Conservation (phyloP, 352 stramenopile species). For the Globisporangium spiculum region DNA sequence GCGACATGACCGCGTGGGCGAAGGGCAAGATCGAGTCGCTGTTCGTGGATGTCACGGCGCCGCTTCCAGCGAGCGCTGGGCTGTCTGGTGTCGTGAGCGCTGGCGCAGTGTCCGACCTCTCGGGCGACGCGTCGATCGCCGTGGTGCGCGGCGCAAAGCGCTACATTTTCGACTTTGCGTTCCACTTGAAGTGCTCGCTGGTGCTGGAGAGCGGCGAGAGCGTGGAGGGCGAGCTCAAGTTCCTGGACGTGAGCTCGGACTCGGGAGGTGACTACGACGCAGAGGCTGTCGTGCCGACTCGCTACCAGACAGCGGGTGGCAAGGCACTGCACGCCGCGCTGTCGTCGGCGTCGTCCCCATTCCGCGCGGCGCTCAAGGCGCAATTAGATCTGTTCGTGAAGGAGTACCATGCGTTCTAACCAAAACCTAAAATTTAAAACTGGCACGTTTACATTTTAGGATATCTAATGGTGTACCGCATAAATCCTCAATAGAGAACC, state of each 20-base stretch:
- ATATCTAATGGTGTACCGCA: background rate
- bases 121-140: slow-evolving; percentile 91
- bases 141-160: slow-evolving; percentile 92
- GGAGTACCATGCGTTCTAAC: slow-evolving; percentile 74
- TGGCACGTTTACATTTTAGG: background rate
- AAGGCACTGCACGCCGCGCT: slow-evolving; percentile 71
- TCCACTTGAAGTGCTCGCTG: slow-evolving; percentile 49
- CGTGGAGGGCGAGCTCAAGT: slow-evolving; percentile 62
- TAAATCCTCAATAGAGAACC: background rate
- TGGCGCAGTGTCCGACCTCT: slow-evolving; percentile 74
- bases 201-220: slow-evolving; percentile 24
- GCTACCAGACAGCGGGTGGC: slow-evolving; percentile 64
- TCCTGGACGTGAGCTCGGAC: slow-evolving; percentile 83
- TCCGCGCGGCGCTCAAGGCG: slow-evolving; percentile 52
- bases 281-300: slow-evolving; percentile 59
- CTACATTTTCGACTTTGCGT: slow-evolving; percentile 88
- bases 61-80: slow-evolving; percentile 24
- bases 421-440: slow-evolving; percentile 12
- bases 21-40: slow-evolving; percentile 71
- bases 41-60: slow-evolving; percentile 37
- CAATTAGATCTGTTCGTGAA: slow-evolving; percentile 62
- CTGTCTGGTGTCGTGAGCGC: slow-evolving; percentile 50
- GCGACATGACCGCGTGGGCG: slow-evolving; percentile 88
- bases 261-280: slow-evolving; percentile 67
- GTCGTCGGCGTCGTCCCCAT: slow-evolving; percentile 42